Evolutionary conservation across 768 basidiomycete genomes (phyloP), one percentile per base, ranked within the genome.

Genomic region (Trametes gibbosa): DNA sequence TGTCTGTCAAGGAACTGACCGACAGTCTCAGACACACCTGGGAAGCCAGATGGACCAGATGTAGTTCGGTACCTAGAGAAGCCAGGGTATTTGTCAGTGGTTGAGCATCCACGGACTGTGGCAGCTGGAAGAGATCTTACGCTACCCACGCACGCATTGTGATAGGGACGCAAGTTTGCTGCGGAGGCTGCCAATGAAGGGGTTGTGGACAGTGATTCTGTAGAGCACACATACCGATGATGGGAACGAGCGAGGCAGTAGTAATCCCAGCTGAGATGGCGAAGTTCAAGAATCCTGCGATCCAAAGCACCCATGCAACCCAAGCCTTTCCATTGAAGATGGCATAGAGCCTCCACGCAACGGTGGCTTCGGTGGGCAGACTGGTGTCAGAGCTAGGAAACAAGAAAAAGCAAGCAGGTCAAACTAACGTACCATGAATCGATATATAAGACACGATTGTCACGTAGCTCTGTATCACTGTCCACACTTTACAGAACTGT

Each of bases 41-140:
- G 69, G 69, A 48, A 70, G 64, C 69, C 69, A 70, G 17, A 66
- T 61, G 25, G 61, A 25, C 69, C 69, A 70, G 23, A 70, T 59
- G 46, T 63, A 68, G 23, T 50, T 50, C 5, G 69, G 69, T 24
- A 63, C 68, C 69, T 70, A 25, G 51, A 24, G 21, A 1, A 19
- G 34, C 23, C 10, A 34, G 17, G 24, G 37, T 19, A 16, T n/a
- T 8, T 3, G 21, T 43, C 19, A 32, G 29, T 10, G 29, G 12
- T 29, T 14, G 1, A 10, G 13, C n/a, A 29, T 8, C 13, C 19
- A 10, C 13, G 14, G 23, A 45, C 21, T 23, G 39, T 21, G 14
- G 16, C 12, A 47, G 17, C 17, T 14, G 34, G n/a, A 7, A 7
- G 49, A 12, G n/a, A 17, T 61, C 65, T 34, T 58, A 68, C 67